Conservation (phyloP, 768 basidiomycete species). For the Amanita molliuscula region DNA sequence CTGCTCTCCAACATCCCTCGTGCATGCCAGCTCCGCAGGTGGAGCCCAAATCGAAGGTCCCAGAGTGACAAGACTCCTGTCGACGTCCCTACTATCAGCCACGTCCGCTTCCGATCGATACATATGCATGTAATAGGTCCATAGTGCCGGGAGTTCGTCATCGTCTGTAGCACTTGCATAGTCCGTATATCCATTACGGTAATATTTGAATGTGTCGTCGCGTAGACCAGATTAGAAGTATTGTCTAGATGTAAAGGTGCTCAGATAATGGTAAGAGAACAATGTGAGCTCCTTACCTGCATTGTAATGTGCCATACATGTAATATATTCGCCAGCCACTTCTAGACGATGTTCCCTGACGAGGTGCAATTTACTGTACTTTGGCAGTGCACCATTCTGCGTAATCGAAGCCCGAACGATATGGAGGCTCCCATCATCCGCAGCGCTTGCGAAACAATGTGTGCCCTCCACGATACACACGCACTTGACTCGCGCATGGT, state of each 20-base stretch:
- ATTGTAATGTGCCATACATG: slow-evolving; percentile 67
- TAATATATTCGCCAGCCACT: slow-evolving; percentile 68
- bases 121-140: slow-evolving; percentile 84
- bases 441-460: slow-evolving; percentile 85
- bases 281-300: background rate
- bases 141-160: slow-evolving; percentile 78
- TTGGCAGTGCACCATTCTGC: slow-evolving; percentile 59
- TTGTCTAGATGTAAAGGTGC: slow-evolving; percentile 29
- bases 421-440: slow-evolving; percentile 76
- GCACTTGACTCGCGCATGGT: slow-evolving; percentile 52
- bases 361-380: slow-evolving; percentile 71
- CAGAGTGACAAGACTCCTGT: slow-evolving; percentile 81
- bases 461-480: slow-evolving; percentile 78
- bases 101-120: slow-evolving; percentile 73
- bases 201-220: slow-evolving; percentile 73
- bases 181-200: slow-evolving; percentile 75
- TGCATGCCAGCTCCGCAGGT: slow-evolving; percentile 82
- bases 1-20: slow-evolving; percentile 42
- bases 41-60: slow-evolving; percentile 90
- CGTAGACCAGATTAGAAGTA: slow-evolving; percentile 76
- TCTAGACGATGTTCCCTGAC: slow-evolving; percentile 77
- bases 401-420: slow-evolving; percentile 75
- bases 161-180: slow-evolving; percentile 63
- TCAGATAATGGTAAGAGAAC: background rate
- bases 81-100: slow-evolving; percentile 85